Evolutionary conservation across 2,329 filamentous ascomycete species (phyloP).

Genomic region (Fusarium sp.): DNA sequence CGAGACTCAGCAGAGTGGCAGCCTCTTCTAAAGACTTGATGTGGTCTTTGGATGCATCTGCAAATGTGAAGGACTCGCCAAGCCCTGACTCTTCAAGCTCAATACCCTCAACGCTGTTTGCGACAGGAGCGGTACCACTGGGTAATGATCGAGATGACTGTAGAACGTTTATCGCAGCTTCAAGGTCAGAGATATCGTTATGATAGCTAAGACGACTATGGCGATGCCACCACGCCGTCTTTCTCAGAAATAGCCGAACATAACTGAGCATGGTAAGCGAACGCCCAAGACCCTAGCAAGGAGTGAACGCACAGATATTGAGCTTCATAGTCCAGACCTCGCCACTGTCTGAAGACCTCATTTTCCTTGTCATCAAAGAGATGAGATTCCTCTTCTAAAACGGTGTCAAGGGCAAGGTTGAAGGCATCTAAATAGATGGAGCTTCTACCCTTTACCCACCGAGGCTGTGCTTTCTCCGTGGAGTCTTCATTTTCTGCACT

Average conservation of each 20-base stretch:
- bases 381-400: slow-evolving; percentile 88
- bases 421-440: slow-evolving; percentile 99
- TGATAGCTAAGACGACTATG: slow-evolving; percentile 81
- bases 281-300: neutral
- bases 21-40: slow-evolving; percentile 87
- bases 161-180: slow-evolving; percentile 71
- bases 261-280: slow-evolving; percentile 66
- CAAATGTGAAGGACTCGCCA: slow-evolving; percentile 75
- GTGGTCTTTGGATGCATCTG: slow-evolving; percentile 77
- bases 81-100: slow-evolving; percentile 58
- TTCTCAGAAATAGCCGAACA: slow-evolving; percentile 91
- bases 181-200: slow-evolving; percentile 81
- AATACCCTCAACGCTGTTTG: slow-evolving; percentile 43
- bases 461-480: slow-evolving; percentile 51
- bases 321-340: slow-evolving; percentile 78
- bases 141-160: slow-evolving; percentile 70
- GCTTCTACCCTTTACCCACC: slow-evolving; percentile 80
- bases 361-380: slow-evolving; percentile 85
- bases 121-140: slow-evolving; percentile 4
- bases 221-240: slow-evolving; percentile 92
- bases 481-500: slow-evolving; percentile 50
- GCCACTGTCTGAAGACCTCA: slow-evolving; percentile 82
- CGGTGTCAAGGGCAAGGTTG: slow-evolving; percentile 89
- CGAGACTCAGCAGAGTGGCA: slow-evolving; percentile 81
- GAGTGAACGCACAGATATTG: slow-evolving; percentile 80